Conservation (phyloP, 192 early-diverging fungal species). For the Mortierella hygrophila region DNA sequence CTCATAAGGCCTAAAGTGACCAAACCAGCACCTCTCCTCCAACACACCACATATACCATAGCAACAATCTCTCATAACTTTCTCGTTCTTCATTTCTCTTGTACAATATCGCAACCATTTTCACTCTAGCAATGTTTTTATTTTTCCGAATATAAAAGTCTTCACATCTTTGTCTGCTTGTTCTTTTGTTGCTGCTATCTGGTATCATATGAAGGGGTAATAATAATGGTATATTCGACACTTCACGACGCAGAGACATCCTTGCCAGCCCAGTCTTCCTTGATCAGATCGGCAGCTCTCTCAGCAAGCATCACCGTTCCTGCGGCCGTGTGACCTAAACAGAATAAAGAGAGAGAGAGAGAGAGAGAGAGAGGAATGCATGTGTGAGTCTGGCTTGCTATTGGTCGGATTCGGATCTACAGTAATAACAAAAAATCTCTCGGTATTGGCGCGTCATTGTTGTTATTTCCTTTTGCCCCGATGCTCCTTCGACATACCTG, state of each 20-base stretch:
- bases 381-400: too few relatives aligned
- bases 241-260: not conserved
- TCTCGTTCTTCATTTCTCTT: not conserved
- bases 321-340: slow-evolving; percentile 19
- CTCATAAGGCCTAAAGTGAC: slow-evolving; percentile 29
- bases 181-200: not conserved
- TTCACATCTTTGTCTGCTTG: not conserved
- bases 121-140: not conserved
- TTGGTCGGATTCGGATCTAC: not conserved
- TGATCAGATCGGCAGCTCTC: slow-evolving; percentile 25
- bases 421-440: not conserved
- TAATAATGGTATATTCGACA: not conserved
- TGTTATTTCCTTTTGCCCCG: not conserved
- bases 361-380: not conserved
- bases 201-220: not conserved
- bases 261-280: slow-evolving; percentile 16
- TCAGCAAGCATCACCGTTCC: slow-evolving; percentile 34
- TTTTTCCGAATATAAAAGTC: not conserved
- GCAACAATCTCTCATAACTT: not conserved
- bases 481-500: slow-evolving; percentile 1
- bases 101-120: not conserved
- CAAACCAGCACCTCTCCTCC: too few relatives aligned
- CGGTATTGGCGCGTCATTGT: too few relatives aligned
- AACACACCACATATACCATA: slow-evolving; percentile 7
- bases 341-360: not conserved